Percentiles rank a stretch among this genome's conserved stretches.
Conservation (phyloP, 768 basidiomycete species). For the Boletellus ananiceps region DNA sequence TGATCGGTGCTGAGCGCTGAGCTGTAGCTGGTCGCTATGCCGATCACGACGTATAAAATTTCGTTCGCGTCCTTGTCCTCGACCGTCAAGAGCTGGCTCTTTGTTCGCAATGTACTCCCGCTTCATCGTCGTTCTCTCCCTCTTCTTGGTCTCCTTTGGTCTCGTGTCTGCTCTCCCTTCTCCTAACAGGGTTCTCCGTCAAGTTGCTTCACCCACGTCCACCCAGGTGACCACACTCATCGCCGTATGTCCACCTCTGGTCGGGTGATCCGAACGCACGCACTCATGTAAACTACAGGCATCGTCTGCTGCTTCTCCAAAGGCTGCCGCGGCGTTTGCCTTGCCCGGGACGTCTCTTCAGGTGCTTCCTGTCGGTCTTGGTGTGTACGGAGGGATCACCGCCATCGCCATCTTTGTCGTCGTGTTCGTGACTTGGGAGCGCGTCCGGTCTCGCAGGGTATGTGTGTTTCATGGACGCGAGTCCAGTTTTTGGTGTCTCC, state of each 20-base stretch:
- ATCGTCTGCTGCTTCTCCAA: slow-evolving; percentile 30
- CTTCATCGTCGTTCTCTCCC: slow-evolving; percentile 11
- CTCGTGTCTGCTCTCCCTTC: slow-evolving; percentile 29
- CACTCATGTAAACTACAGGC: slow-evolving; percentile 7
- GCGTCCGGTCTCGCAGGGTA: slow-evolving; percentile 83
- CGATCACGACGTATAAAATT: slow-evolving; percentile 6
- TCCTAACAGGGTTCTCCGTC: slow-evolving; percentile 9
- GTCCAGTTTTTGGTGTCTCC: neutral
- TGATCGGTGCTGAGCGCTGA: neutral
- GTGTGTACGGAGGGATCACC: slow-evolving; percentile 81
- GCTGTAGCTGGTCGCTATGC: slow-evolving; percentile 16
- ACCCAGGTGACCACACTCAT: slow-evolving; percentile 9
- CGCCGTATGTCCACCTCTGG: slow-evolving; percentile 3
- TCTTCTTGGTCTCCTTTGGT: slow-evolving; percentile 22
- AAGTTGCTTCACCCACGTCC: slow-evolving; percentile 30
- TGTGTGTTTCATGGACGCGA: slow-evolving; percentile 12
- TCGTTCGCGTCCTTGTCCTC: neutral
- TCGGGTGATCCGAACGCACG: neutral
- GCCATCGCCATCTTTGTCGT: slow-evolving; percentile 80
- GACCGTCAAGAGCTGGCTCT: slow-evolving; percentile 37
- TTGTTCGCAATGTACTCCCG: slow-evolving; percentile 19
- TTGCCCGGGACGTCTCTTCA: slow-evolving; percentile 71
- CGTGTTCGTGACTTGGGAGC: slow-evolving; percentile 80
- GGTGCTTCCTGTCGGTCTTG: slow-evolving; percentile 79
- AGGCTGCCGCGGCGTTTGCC: slow-evolving; percentile 40